phyloP scores from a whole-genome alignment of 2,329 filamentous ascomycete genomes.

The Myriosclerotinia scirpicola region DNA sequence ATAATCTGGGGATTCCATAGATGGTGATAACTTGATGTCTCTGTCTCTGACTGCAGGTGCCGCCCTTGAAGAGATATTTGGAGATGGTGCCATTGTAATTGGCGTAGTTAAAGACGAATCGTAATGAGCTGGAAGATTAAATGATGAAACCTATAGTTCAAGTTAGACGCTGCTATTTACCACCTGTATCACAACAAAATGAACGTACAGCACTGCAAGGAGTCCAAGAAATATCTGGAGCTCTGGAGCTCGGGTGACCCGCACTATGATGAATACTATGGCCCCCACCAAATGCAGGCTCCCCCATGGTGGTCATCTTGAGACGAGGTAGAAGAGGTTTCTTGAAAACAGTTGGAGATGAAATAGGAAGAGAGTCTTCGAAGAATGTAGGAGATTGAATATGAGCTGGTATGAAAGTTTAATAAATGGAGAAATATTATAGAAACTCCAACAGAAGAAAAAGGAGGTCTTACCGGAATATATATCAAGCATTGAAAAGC shows the following conservation, averaged over 20 bases:
- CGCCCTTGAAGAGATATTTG: slow-evolving; percentile 27
- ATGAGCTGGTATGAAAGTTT: slow-evolving; percentile 8
- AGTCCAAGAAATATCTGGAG: slow-evolving; percentile 27
- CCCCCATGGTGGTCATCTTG: slow-evolving; percentile 22
- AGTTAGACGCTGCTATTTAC: slow-evolving; percentile 22
- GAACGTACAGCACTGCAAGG: slow-evolving; percentile 37
- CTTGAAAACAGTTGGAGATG: slow-evolving; percentile 19
- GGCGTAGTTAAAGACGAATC: slow-evolving; percentile 37
- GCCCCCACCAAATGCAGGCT: slow-evolving; percentile 18
- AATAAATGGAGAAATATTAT: not conserved
- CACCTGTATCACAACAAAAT: not conserved
- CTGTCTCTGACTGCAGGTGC: slow-evolving; percentile 25
- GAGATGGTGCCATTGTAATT: slow-evolving; percentile 33
- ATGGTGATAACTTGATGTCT: slow-evolving; percentile 30
- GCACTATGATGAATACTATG: slow-evolving; percentile 15
- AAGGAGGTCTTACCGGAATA: slow-evolving; percentile 11
- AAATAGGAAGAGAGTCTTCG: slow-evolving; percentile 13
- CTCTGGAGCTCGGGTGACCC: slow-evolving; percentile 11
- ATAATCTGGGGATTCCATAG: slow-evolving; percentile 27
- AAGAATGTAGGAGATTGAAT: slow-evolving; percentile 8
- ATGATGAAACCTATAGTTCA: slow-evolving; percentile 36
- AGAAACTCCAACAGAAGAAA: not conserved
- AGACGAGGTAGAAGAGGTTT: slow-evolving; percentile 13
- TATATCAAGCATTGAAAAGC: slow-evolving; percentile 19
- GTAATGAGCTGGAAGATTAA: slow-evolving; percentile 36